Evolutionary conservation across 2,329 filamentous ascomycete species (phyloP), one percentile per base, ranked within the genome.

Genomic region (Pseudocercospora eumusae): DNA sequence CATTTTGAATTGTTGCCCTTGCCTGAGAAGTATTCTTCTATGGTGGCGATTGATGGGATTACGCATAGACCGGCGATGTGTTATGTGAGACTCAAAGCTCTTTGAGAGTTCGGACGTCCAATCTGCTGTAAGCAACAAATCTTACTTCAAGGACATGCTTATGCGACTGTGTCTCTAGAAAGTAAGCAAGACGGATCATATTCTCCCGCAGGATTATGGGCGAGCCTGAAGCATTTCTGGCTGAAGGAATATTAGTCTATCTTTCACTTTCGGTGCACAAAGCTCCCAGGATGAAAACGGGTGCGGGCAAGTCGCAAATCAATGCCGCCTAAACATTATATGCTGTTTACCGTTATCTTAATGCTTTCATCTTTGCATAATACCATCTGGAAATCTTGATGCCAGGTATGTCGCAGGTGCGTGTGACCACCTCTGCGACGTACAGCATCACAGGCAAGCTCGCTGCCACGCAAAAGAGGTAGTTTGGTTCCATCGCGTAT

Each of bases 31-130:
- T 63, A 74, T 3, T 59, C 62, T 7, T 63, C 65, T 4, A 72
- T 69, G 44, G 57, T 56, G 2, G 66, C 66, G 2, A 50, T 64
- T 9, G 74, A 75, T 57, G 64, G 62, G n/a, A 45, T 75, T 3
- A 75, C 72, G 13, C 70, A 71, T 62, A 50, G 57, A 6, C 73
- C 74, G 21, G 49, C 69, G 54, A 64, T 71, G 54, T 71, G 66
- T 27, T 75, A 73, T 60, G 40, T 74, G 28, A 56, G 59, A n/a
- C 18, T 64, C 18, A 56, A 64, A 33, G 53, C 27, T 11, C 23
- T 47, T 36, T 44, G 40, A 44, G 15, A 44, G 1, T 2, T 10
- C 28, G 1, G 28, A 31, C 11, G 10, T 11, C 28, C 28, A 31
- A 31, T 31, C 28, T 31, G 28, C 9, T 31, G 7, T n/a, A n/a